Conservation (phyloP, 1,284 basidiomycete genomes). For the Sphaerobolus stellatus region DNA sequence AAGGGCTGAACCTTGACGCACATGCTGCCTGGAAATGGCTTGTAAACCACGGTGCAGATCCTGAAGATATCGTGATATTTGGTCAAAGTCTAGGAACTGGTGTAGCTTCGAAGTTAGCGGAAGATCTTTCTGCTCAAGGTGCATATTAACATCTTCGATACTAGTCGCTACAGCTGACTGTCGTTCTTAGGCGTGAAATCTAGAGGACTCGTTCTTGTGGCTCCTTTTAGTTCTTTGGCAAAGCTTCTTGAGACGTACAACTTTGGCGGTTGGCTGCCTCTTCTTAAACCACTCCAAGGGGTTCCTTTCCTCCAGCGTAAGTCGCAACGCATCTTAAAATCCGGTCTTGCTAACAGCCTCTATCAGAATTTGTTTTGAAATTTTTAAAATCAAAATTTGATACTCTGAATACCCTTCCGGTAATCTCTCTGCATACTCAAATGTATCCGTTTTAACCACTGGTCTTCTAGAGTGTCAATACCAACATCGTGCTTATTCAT, state of each 20-base stretch:
- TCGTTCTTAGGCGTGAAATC: slow-evolving; percentile 30
- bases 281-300: slow-evolving; percentile 65
- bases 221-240: slow-evolving; percentile 73
- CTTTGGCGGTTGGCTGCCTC: slow-evolving; percentile 67
- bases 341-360: not conserved
- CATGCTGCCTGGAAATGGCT: slow-evolving; percentile 82
- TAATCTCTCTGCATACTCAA: slow-evolving; percentile 30
- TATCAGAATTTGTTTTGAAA: slow-evolving; percentile 58
- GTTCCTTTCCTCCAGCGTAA: slow-evolving; percentile 71
- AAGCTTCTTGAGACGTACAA: slow-evolving; percentile 71
- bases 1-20: slow-evolving; percentile 76
- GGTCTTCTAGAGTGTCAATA: slow-evolving; percentile 52
- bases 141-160: slow-evolving; percentile 24
- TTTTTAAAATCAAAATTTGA: slow-evolving; percentile 67
- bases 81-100: slow-evolving; percentile 86
- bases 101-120: slow-evolving; percentile 63
- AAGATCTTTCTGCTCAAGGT: slow-evolving; percentile 55
- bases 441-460: slow-evolving; percentile 8
- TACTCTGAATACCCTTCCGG: slow-evolving; percentile 57
- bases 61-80: slow-evolving; percentile 64
- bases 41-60: slow-evolving; percentile 52
- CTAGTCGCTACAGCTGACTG: not conserved
- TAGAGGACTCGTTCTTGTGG: slow-evolving; percentile 69
- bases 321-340: slow-evolving; percentile 27
- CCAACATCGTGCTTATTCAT: slow-evolving; percentile 76